These are phyloP conservation scores for Sphagnum contortum DNA, from an alignment of 225 moss, liverwort and hornwort species.

Conservation along the genomic window DNA sequence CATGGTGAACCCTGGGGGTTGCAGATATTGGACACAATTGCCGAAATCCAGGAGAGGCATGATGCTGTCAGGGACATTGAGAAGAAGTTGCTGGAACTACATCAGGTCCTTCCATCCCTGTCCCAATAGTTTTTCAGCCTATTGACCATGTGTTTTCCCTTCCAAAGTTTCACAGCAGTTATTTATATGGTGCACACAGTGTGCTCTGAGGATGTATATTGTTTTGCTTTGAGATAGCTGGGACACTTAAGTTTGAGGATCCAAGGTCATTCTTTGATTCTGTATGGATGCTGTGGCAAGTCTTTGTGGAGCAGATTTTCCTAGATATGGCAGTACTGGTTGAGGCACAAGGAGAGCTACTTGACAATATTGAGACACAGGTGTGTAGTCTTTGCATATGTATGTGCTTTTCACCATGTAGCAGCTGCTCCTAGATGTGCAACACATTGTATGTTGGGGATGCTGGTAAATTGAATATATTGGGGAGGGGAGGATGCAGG, in stretches of 20 bases:
- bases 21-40: conserved; percentile 85
- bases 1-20: neutral
- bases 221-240: too few relatives aligned
- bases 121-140: neutral
- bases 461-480: too few relatives aligned
- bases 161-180: neutral
- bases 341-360: conserved; percentile 88
- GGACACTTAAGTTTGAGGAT: too few relatives aligned
- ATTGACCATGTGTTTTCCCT: neutral
- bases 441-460: too few relatives aligned
- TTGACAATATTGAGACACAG: conserved; percentile 91
- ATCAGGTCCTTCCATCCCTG: conserved; percentile 42
- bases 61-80: conserved; percentile 85
- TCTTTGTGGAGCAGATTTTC: conserved; percentile 47
- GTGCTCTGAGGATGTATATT: neutral
- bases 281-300: neutral
- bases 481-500: conserved; percentile 19
- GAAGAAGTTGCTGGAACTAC: conserved; percentile 80
- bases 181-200: neutral
- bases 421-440: too few relatives aligned
- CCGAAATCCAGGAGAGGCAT: conserved; percentile 92
- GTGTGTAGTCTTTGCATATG: conserved; percentile 11
- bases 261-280: too few relatives aligned
- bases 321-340: conserved; percentile 94
- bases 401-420: neutral